A percentile compares a stretch with the other conserved stretches of the same genome.
Conservation (phyloP, 192 early-diverging fungal species). For the Entomortierella chlamydospora region DNA sequence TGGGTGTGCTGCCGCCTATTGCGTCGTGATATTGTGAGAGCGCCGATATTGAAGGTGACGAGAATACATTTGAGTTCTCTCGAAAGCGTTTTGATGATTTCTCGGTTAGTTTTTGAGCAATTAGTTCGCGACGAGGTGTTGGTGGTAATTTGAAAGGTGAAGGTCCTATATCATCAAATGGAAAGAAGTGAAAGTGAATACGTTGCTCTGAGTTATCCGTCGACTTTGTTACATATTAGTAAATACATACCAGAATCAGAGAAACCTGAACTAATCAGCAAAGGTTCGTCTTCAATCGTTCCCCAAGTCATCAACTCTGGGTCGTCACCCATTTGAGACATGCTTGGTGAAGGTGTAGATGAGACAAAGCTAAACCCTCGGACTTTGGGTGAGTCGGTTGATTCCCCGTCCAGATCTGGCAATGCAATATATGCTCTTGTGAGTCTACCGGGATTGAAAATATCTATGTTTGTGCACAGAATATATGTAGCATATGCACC, state of each 20-base stretch:
- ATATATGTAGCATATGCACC: neutral
- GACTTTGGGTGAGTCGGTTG: conserved; percentile 67
- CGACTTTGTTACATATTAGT: no score
- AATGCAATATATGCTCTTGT: neutral
- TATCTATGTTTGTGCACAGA: no score
- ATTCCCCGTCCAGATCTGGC: conserved; percentile 60
- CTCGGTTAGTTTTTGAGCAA: conserved; percentile 71
- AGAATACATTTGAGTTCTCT: conserved; percentile 42
- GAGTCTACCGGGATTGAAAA: no score
- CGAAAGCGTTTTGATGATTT: conserved; percentile 68
- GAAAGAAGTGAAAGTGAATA: neutral
- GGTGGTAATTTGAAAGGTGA: conserved; percentile 69
- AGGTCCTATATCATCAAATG: conserved; percentile 6
- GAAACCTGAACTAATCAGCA: conserved; percentile 64
- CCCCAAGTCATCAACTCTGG: conserved; percentile 88
- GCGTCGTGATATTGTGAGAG: conserved; percentile 27
- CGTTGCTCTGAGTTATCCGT: neutral
- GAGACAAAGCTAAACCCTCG: conserved; percentile 74
- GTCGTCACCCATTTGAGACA: conserved; percentile 71
- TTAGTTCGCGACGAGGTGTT: conserved; percentile 71
- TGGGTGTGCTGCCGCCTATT: conserved; percentile 32
- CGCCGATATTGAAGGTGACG: conserved; percentile 24
- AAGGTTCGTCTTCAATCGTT: conserved; percentile 81
- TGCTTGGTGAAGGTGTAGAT: conserved; percentile 73
- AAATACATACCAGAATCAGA: conserved; percentile 9